Evolutionary conservation across 1,139 yeast species (phyloP), one percentile per base, ranked within the genome.

Genomic region (Entelexis sorbosivorans): DNA sequence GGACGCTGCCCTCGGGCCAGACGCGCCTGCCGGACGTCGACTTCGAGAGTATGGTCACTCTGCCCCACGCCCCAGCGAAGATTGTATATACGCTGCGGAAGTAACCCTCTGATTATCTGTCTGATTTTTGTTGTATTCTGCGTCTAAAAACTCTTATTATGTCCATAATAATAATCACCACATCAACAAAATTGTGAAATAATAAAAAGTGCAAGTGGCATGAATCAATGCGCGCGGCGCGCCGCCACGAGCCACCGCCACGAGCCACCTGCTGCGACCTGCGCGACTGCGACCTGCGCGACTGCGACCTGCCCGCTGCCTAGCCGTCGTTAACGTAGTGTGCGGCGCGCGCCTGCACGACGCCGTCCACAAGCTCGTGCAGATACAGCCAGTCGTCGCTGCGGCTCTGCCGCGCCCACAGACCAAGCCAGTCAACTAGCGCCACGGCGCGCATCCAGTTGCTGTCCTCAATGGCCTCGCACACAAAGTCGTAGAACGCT

Each of bases 1-100:
- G 96, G 96, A 73, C 74, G 45, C 74, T 80, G 55, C 79, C 81
- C 38, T 70, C 69, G 29, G 81, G 78, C 44, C 44, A 31, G 14
- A 50, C 51, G 34, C 64, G 64, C 43, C 72, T 88, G 33, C 97
- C 98, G 47, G 73, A 71, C 16, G 81, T 85, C 54, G 97, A 91
- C 69, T 89, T 81, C 70, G 80, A 82, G 58, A 81, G 93, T 50
- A 91, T 91, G 98, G 96, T 91, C 51, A 86, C 96, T 29, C 76
- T 91, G 63, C 97, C 98, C 49, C 66, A 73, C 59, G 77, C 73
- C 49, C 96, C 96, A 48, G 91, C 96, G 32, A 71, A 74, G 49
- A 81, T 89, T 58, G 71, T 74, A 14, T 56, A 53, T 38, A 46
- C 51, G 8, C 34, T 35, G 6, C 10, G 48, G 20, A 33, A 43